Base-by-base conservation (phyloP, 2,329 filamentous ascomycete genomes). In the Neopestalotiopsis rosae region DNA sequence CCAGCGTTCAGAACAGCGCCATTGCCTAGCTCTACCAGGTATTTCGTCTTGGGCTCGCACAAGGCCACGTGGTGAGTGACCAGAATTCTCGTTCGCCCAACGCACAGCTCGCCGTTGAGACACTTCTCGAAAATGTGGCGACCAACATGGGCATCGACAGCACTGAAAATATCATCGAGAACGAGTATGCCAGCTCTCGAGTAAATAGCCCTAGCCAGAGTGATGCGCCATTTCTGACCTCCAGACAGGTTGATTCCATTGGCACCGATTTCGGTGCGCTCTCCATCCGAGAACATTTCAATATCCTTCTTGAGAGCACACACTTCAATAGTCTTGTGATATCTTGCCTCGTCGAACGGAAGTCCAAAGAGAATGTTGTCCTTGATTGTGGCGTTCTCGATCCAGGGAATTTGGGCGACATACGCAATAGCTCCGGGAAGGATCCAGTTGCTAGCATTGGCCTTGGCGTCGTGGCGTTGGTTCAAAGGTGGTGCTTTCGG, bases 221-320 rank as follows among this genome's bases (percentile, higher is more conserved):
- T 93, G 40, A 96, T 87, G 66, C 94, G 88, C 92, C 93, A 95
- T 75, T 93, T 90, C 79, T 97, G 94, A 0, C 94, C 94, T 71
- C 94, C 94, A 70, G 91, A 94, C 6, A 97, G 83, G 73, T 95
- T 95, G 73, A 96, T 93, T 6, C 94, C 94, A 71, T 95, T 95
- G 2, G 92, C 92, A 12, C 94, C 94, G 66, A 97, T 93, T 75
- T 95, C 92, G 0, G 94, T 97, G 61, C 88, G 81, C 73, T 96
- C 93, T 4, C 93, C 93, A 75, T 95, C 92, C 0, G 88, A 82
- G 17, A 97, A 85, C 83, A 94, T 93, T 17, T 91, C 87, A 40
- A 97, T 82, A 73, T 97, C 94, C 75, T 93, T 93, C 65, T 87
- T 86, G 58, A 97, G 77, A 0, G 92, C 92, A 70, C 93, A 96